These are phyloP conservation scores for Benincasa hispida DNA, from an alignment of 306 rosid species.

Conservation along the genomic window DNA sequence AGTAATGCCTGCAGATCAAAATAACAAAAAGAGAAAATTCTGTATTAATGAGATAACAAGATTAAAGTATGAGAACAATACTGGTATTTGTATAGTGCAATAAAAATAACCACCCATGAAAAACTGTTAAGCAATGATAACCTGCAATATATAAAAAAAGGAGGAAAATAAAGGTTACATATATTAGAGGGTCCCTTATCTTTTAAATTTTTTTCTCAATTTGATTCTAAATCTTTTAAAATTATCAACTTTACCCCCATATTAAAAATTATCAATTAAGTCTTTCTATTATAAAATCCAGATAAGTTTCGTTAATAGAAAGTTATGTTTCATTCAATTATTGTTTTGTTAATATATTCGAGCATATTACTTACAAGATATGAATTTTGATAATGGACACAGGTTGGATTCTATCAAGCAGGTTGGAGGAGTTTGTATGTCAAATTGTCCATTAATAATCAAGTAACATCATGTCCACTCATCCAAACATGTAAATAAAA, in stretches of 20 bases:
- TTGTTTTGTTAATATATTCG: not conserved
- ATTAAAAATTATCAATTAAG: not conserved
- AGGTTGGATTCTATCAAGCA: not conserved
- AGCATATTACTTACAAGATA: not conserved
- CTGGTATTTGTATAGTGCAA: not conserved
- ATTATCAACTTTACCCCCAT: not conserved
- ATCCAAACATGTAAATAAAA: not conserved
- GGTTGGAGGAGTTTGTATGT: not conserved
- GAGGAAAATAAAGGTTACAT: not conserved
- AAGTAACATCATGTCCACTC: not conserved
- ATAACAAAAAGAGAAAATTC: not conserved
- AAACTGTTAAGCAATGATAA: not conserved
- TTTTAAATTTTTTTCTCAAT: not conserved
- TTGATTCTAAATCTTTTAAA: not conserved
- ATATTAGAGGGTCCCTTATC: not conserved
- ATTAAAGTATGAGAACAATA: not conserved
- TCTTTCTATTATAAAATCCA: not conserved
- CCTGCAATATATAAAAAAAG: not conserved
- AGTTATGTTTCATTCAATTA: not conserved
- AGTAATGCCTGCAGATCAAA: conserved; percentile 70
- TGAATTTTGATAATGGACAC: not conserved
- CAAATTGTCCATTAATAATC: not conserved
- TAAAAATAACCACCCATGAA: not conserved
- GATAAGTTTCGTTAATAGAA: not conserved
- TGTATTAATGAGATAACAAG: not conserved